These are phyloP conservation scores for Penicillium sp. DNA, from an alignment of 2,329 filamentous ascomycete genomes.

Conservation along the genomic window DNA sequence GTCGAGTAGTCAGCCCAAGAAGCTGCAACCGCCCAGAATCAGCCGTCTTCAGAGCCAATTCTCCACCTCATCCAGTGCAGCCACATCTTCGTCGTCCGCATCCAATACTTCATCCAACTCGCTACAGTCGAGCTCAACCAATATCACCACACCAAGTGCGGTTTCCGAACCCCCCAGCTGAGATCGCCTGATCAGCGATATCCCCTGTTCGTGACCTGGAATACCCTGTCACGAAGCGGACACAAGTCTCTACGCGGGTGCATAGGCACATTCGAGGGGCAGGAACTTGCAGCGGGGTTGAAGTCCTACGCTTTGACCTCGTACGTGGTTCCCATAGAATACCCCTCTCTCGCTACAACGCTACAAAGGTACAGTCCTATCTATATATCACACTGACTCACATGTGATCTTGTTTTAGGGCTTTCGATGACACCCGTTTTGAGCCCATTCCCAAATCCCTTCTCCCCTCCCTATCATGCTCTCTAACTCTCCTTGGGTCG, in stretches of 20 bases:
- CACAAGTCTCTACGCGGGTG: constrained; percentile 79
- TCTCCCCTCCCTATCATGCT: constrained; percentile 50
- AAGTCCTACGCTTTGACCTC: constrained; percentile 80
- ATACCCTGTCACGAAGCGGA: constrained; percentile 64
- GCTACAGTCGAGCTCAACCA: constrained; percentile 41
- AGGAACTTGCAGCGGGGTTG: constrained; percentile 71
- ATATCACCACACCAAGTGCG: constrained; percentile 48
- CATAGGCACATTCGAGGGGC: constrained; percentile 88
- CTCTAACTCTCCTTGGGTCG: constrained; percentile 79
- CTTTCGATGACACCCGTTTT: constrained; percentile 65
- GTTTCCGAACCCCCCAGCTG: constrained; percentile 27
- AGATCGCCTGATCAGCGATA: constrained; percentile 50
- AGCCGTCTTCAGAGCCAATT: constrained; percentile 36
- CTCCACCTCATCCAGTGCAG: constrained; percentile 41
- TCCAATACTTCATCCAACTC: constrained; percentile 52
- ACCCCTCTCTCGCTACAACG: neutral
- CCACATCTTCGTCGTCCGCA: constrained; percentile 46
- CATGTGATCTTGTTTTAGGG: constrained; percentile 41
- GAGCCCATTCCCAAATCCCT: constrained; percentile 56
- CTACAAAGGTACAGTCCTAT: neutral
- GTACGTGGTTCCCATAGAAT: constrained; percentile 40
- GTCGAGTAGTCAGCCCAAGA: constrained; percentile 19
- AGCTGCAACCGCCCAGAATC: constrained; percentile 35
- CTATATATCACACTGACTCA: neutral
- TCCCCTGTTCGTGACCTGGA: constrained; percentile 95